Conservation (phyloP, 2,329 filamentous ascomycete species). For the Xylaria polymorpha region DNA sequence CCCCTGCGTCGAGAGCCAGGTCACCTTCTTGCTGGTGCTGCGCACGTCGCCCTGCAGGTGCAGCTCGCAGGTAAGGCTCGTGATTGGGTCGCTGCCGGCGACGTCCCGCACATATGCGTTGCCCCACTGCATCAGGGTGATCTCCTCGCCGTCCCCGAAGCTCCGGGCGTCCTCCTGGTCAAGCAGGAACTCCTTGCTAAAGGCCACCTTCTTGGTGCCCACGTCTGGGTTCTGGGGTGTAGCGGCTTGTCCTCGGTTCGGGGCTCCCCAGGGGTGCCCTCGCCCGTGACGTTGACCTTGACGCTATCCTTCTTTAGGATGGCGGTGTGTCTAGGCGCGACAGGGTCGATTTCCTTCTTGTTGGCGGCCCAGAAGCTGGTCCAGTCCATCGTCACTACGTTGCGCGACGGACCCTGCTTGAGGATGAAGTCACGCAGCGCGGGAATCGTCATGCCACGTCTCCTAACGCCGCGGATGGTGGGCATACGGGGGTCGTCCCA, state of each 20-base stretch:
- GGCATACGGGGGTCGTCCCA: conserved; percentile 92
- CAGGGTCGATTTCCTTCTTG: conserved; percentile 84
- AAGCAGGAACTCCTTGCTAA: conserved; percentile 78
- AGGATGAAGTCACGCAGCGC: conserved; percentile 86
- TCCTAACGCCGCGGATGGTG: conserved; percentile 81
- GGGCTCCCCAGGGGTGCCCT: conserved; percentile 71
- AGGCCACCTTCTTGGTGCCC: conserved; percentile 86
- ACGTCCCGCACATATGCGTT: conserved; percentile 83
- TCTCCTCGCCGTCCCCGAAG: conserved; percentile 87
- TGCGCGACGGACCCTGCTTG: conserved; percentile 84
- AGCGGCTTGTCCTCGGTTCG: conserved; percentile 81
- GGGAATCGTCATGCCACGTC: conserved; percentile 81
- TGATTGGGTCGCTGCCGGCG: conserved; percentile 69
- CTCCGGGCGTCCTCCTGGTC: conserved; percentile 88
- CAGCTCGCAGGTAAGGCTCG: conserved; percentile 81
- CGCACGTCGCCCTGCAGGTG: conserved; percentile 94
- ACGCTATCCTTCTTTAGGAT: conserved; percentile 78
- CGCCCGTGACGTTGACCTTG: conserved; percentile 74
- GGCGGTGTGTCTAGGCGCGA: conserved; percentile 78
- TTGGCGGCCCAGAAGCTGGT: conserved; percentile 78
- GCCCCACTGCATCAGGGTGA: conserved; percentile 97
- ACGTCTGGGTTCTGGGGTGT: conserved; percentile 86
- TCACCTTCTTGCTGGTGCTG: conserved; percentile 95
- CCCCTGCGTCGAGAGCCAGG: conserved; percentile 83
- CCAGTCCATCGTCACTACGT: conserved; percentile 88